Evolutionary conservation across 2,329 filamentous ascomycete genomes (phyloP).

Genomic region (Coniochaeta prunicola): DNA sequence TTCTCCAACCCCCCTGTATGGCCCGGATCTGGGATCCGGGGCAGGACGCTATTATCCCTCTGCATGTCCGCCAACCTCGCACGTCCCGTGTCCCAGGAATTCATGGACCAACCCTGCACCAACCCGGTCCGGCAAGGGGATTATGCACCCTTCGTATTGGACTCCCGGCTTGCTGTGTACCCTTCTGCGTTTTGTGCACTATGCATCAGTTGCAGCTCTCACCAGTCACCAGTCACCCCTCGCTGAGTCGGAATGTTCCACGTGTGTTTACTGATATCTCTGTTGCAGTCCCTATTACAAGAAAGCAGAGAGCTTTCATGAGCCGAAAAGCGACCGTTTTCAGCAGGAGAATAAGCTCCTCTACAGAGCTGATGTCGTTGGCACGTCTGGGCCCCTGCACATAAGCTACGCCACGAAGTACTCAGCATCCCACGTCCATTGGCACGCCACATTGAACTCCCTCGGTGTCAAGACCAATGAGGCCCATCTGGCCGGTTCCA

Average conservation of each 20-base stretch:
- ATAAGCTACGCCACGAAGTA: constrained; percentile 35
- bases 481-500: constrained; percentile 29
- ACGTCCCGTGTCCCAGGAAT: background rate
- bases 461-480: constrained; percentile 27
- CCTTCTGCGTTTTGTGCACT: background rate
- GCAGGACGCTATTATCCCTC: background rate
- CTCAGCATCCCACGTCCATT: constrained; percentile 32
- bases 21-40: background rate
- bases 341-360: constrained; percentile 18
- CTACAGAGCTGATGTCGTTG: constrained; percentile 18
- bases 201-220: background rate
- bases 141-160: background rate
- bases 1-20: background rate
- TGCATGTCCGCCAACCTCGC: background rate
- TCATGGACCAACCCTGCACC: background rate
- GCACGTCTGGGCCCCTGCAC: constrained; percentile 38
- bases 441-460: constrained; percentile 32
- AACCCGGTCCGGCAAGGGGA: background rate
- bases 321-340: constrained; percentile 24
- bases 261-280: background rate
- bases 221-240: background rate
- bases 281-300: constrained; percentile 40
- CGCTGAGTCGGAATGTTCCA: too few species aligned
- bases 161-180: background rate
- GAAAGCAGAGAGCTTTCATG: constrained; percentile 39